Evolutionary conservation across 2,329 filamentous ascomycete species (phyloP), one percentile per base, ranked within the genome.

Genomic region (Zalaria sp.): DNA sequence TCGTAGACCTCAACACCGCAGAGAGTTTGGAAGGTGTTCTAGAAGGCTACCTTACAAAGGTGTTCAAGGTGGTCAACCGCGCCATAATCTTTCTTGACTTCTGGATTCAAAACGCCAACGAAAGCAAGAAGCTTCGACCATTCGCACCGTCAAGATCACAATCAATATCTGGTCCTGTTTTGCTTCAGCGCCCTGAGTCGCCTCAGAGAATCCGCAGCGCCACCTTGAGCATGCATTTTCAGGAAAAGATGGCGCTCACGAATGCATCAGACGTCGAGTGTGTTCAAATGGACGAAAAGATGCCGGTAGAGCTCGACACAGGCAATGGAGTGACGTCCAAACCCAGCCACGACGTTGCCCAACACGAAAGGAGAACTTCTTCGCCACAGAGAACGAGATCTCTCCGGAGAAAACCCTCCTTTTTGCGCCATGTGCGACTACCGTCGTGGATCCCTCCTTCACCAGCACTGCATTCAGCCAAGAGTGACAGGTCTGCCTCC

Each of bases 11-110:
- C 0, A 60, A 65, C 9, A 65, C 70, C 0, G 57, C 64, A 0
- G 72, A 80, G 27, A 71, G 77, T 37, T 68, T 82, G 8, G 85
- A 85, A 53, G 77, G 83, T 51, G 75, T 89, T 43, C 75, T 95
- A 43, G 89, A 96, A 55, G 84, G 94, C 58, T 86, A 96, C 75
- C 83, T 96, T 25, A 66, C 93, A 41, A 91, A 88, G 59, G 88
- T 88, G 0, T 96, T 94, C 67, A 87, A 83, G 56, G 87, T 96
- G 40, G 83, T 94, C n/a, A 89, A 81, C 38, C 80, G 89, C 53
- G 87, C 84, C 9, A 86, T 95, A 26, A 75, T 81, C 36, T 96
- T 98, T 55, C 71, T 94, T 35, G 91, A 98, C 51, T 72, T 89
- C 2, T 79, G 91, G 65, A 80, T 83, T 32, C 82, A 64, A 39